Base-by-base conservation (phyloP, 2,329 filamentous ascomycete species). In the Fusarium longipes region DNA sequence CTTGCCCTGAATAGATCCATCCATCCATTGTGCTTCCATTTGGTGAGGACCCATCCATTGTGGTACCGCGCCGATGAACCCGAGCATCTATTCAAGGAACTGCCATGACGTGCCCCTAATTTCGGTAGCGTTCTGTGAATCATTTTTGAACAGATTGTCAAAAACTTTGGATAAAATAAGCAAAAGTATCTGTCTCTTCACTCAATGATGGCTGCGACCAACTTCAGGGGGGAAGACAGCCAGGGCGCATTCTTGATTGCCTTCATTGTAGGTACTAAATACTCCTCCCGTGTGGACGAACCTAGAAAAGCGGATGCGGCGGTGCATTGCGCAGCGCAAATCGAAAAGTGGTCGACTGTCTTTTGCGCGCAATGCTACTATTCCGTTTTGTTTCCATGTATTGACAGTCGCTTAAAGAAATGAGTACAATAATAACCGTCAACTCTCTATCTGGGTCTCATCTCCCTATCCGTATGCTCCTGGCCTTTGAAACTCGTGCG, bases 241-340 rank as follows among this genome's bases (percentile, higher is more conserved):
- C 45, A 54, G 33, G 61, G 65, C 61, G 65, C 61, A 66, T 66
- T 69, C 65, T 68, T 30, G 56, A 67, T 49, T 25, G 22, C 24
- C n/a, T 29, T 9, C 40, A 29, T 8, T 14, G 40, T 43, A 18
- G 15, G 25, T 42, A 25, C 8, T 27, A n/a, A 36, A 8, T 39
- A 40, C 53, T 62, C 45, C 47, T 54, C 53, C 22, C 53, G 49
- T 55, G 44, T 44, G 38, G 39, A 62, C 42, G 65, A 69, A 68
- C 65, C 56, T 55, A 63, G 65, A 68, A 66, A 68, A 68, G 65
- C 65, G 65, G 65, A 68, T 68, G 65, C 65, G 56, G 65, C 56
- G 32, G 65, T 68, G 61, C 65, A 49, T 32, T 49, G 55, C 62
- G 55, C 54, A 48, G 62, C 56, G 56, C 63, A 65, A 54, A 53